Base-by-base conservation (phyloP, 2,329 filamentous ascomycete genomes). In the Pseudogymnoascus pannorum region DNA sequence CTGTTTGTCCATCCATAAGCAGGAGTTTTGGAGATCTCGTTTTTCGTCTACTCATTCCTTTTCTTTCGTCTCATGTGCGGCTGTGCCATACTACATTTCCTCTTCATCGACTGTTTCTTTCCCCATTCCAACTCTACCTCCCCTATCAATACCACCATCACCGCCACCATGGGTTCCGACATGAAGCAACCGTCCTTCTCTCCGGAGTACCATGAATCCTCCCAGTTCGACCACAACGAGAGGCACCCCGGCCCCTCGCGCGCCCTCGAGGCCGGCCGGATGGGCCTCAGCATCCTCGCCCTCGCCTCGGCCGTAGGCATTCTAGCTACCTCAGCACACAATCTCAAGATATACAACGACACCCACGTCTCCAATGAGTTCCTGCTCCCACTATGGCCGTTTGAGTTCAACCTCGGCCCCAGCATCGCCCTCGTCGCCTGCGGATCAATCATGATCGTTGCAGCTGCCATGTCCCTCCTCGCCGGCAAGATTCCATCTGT, bases 331-430 rank as follows among this genome's bases (percentile, higher is more conserved):
- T 77, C 82, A 2, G 81, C 76, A 65, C 77, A 86, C 68, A 76
- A 81, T 5, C 72, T 86, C 42, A 71, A 76, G 29, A 79, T 82
- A 36, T 87, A 85, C 73, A 76, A 83, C 65, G 72, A 73, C 26
- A 87, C 84, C 1, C 76, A 79, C 61, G 69, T 82, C 14, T 67
- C 79, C 0, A 69, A 70, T 16, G 73, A 76, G n/a, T 81, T 76
- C 67, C 67, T 79, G 20, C 75, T 86, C 16, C 75, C 82, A 0
- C 68, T 87, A 57, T 87, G 84, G 84, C 84, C 84, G 0, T 72
- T 75, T 12, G 72, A 79, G 29, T 82, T 87, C 68, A 79, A 86
- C 68, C 69, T 84, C 33, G 76, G 81, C 57, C 83, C 84, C 2
- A 83, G 81, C 2, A 72, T 81, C 29, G 80, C 82, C 7, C 74